Base-by-base conservation (phyloP, 2,329 filamentous ascomycete genomes). In the Parastagonospora avenae region DNA sequence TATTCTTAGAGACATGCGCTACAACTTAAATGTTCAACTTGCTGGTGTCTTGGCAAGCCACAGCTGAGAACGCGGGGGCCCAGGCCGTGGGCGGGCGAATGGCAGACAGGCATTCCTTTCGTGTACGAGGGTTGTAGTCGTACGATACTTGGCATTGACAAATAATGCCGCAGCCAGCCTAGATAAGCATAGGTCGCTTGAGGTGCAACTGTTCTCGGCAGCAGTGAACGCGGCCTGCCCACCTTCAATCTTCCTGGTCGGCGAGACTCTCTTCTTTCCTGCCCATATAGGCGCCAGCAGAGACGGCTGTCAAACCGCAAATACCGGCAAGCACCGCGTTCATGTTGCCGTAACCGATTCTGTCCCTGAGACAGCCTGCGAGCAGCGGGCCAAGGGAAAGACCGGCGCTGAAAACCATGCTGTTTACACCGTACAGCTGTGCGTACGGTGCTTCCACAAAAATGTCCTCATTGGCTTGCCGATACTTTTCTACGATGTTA, bases 391-490 rank as follows among this genome's bases (percentile, higher is more conserved):
- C 86, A 5, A 86, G 46, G 0, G 84, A 81, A 44, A 88, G 70
- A 0, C 86, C 86, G 0, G 76, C 71, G 52, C 80, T 82, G 66
- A 85, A 88, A 0, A 84, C 78, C 76, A 87, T 80, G n/a, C 80
- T 84, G 59, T 84, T 86, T 51, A 88, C 73, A 2, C 82, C 85
- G 64, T 87, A 89, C 0, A 88, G 75, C 68, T 88, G 86, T 2
- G 85, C 85, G 62, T 87, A 87, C 0, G 85, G 85, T 0, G 82
- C 82, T 4, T 80, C 74, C 1, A 82, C 38, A 56, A 86, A 87
- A 43, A 83, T 74, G 0, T 77, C 78, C 1, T 75, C 75, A 48
- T 86, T 87, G 1, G 78, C 79, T 39, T 78, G 74, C 52, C 83
- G 78, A 59, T 83, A 86, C 36, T 76, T 78, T 54, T 83, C 78